Evolutionary conservation across 257 asterid species (phyloP).

Genomic region (Mentha longifolia): DNA sequence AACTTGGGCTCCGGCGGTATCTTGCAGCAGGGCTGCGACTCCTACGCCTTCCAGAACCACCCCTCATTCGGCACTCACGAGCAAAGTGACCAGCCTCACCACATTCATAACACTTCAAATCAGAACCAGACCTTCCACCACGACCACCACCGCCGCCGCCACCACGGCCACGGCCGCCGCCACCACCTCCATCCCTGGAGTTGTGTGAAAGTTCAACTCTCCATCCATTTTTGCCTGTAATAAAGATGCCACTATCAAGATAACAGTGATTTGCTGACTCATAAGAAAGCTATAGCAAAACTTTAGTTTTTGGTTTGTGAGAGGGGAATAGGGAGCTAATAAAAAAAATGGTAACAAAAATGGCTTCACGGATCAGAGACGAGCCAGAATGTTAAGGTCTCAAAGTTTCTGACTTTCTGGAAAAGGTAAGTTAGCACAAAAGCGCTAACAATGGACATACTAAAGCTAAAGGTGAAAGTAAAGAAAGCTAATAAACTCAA

Average conservation of each 20-base stretch:
- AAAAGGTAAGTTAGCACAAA: not conserved
- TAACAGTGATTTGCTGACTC: not conserved
- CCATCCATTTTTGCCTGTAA: slow-evolving; percentile 91
- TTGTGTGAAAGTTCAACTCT: slow-evolving; percentile 95
- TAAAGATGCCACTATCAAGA: slow-evolving; percentile 4
- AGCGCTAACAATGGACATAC: not conserved
- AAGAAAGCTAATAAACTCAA: not conserved
- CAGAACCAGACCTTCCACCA: slow-evolving; percentile 81
- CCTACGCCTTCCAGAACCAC: slow-evolving; percentile 78
- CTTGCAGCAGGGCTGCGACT: slow-evolving; percentile 91
- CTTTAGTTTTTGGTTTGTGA: not conserved
- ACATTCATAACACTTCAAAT: slow-evolving; percentile 86
- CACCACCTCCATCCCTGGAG: slow-evolving; percentile 57
- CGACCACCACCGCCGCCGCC: slow-evolving; percentile 72
- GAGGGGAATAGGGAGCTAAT: no score
- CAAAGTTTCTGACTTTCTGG: not conserved
- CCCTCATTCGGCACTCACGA: slow-evolving; percentile 78
- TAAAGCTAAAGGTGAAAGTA: not conserved
- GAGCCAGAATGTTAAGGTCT: not conserved
- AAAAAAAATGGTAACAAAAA: not conserved
- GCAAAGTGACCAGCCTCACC: slow-evolving; percentile 99
- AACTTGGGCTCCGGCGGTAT: slow-evolving; percentile 87
- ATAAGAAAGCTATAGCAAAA: not conserved
- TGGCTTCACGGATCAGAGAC: not conserved
- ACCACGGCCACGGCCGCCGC: slow-evolving; percentile 62